Evolutionary conservation across 73 alveolate genomes (phyloP).

Genomic region (Breviolum minutum): DNA sequence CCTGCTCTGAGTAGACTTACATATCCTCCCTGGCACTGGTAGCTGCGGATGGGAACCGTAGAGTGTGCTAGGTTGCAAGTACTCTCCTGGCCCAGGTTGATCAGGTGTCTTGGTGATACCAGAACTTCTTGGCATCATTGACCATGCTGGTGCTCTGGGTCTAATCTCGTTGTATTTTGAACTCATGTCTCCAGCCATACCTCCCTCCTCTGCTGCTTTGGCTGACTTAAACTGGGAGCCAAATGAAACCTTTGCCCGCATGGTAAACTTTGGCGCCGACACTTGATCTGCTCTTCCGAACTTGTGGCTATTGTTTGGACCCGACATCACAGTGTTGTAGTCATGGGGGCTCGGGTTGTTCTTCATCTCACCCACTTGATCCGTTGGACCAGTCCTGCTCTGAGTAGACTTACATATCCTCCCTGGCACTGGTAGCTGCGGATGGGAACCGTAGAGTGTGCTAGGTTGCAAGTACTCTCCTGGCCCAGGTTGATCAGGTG

Average conservation of each 20-base stretch:
- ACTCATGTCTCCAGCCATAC: conserved; percentile 48
- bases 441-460: conserved; percentile 4
- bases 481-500: conserved; percentile 55
- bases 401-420: conserved; percentile 45
- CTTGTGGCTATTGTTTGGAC: conserved; percentile 29
- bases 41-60: conserved; percentile 29
- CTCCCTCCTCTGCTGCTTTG: conserved; percentile 27
- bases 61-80: not conserved
- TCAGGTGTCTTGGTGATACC: conserved; percentile 52
- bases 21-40: conserved; percentile 29
- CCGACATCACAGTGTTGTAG: conserved; percentile 29
- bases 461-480: conserved; percentile 35
- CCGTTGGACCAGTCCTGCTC: conserved; percentile 51
- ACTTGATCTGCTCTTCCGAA: conserved; percentile 33
- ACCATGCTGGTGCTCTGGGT: conserved; percentile 30
- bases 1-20: conserved; percentile 36
- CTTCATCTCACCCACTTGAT: conserved; percentile 49
- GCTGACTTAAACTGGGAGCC: conserved; percentile 23
- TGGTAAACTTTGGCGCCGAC: conserved; percentile 48
- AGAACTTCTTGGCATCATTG: conserved; percentile 25
- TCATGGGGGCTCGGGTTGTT: conserved; percentile 46
- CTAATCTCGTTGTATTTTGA: not conserved
- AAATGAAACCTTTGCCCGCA: conserved; percentile 32
- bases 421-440: conserved; percentile 60
- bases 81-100: conserved; percentile 54